Evolutionary conservation across 805 yeast genomes (phyloP).

Genomic region (Ogataea chonburiensis): DNA sequence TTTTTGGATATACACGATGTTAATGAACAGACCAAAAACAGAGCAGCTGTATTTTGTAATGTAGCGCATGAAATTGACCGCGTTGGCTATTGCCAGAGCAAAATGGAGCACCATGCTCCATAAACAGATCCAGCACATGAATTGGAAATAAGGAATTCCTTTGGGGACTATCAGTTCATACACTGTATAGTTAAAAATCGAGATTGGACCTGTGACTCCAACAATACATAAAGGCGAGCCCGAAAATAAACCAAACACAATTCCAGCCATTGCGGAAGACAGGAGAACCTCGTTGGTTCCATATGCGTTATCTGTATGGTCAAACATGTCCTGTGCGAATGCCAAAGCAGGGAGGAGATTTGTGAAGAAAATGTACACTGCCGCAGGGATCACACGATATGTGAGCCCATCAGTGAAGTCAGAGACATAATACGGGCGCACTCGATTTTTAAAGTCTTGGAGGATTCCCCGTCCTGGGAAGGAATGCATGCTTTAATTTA

Average conservation of each 20-base stretch:
- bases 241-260: slow-evolving; percentile 77
- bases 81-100: slow-evolving; percentile 64
- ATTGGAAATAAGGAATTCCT: slow-evolving; percentile 66
- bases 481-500: neutral
- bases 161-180: slow-evolving; percentile 63
- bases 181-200: slow-evolving; percentile 90
- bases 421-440: slow-evolving; percentile 63
- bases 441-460: slow-evolving; percentile 48
- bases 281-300: slow-evolving; percentile 90
- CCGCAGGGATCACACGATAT: slow-evolving; percentile 85
- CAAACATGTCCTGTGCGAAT: slow-evolving; percentile 96
- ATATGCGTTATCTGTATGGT: slow-evolving; percentile 78
- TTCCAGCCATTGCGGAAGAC: slow-evolving; percentile 84
- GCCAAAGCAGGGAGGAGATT: slow-evolving; percentile 92
- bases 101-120: slow-evolving; percentile 89
- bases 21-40: slow-evolving; percentile 88
- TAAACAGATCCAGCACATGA: slow-evolving; percentile 93
- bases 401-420: slow-evolving; percentile 84
- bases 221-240: slow-evolving; percentile 95
- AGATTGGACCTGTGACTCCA: slow-evolving; percentile 95
- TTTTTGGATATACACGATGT: slow-evolving; percentile 82
- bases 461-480: slow-evolving; percentile 50
- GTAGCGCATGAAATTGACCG: slow-evolving; percentile 62
- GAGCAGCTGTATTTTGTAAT: slow-evolving; percentile 87
- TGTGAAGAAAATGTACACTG: slow-evolving; percentile 81